Evolutionary conservation across 2,329 filamentous ascomycete genomes (phyloP).

Genomic region (Neofusicoccum sp.): DNA sequence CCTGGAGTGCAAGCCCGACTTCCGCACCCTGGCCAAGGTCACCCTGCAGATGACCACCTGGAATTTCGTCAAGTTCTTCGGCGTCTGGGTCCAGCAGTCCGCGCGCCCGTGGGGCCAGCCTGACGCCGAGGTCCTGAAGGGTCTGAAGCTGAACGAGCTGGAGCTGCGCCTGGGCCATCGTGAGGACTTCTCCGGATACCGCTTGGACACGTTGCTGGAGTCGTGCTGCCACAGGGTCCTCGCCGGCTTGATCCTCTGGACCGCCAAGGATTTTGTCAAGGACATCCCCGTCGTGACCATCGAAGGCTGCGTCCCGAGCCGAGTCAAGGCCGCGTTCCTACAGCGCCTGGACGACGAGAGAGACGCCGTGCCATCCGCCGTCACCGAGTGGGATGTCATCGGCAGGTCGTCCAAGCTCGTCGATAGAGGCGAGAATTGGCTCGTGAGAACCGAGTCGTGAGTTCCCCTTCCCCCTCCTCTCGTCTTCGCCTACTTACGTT

Average conservation of each 20-base stretch:
- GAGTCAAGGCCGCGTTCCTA: background rate
- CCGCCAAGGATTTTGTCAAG: conserved; percentile 3
- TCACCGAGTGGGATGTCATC: conserved; percentile 14
- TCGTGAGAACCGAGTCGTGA: conserved; percentile 9
- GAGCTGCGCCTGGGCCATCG: conserved; percentile 11
- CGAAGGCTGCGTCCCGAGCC: conserved; percentile 7
- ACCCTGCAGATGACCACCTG: conserved; percentile 15
- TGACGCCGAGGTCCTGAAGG: conserved; percentile 1
- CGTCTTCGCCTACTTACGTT: background rate
- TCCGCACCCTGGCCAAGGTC: background rate
- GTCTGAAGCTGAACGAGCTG: background rate
- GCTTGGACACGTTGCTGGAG: background rate
- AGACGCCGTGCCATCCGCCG: background rate
- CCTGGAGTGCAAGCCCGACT: background rate
- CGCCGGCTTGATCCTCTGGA: conserved; percentile 2
- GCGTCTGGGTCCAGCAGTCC: conserved; percentile 1
- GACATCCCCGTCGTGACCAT: background rate
- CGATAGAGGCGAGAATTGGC: conserved; percentile 5
- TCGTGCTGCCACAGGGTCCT: conserved; percentile 16
- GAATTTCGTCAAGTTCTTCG: conserved; percentile 17
- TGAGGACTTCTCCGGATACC: background rate
- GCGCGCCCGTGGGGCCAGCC: conserved; percentile 5
- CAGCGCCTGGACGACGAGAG: conserved; percentile 7
- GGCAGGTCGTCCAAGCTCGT: background rate
- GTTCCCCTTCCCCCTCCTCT: background rate